Conservation (phyloP, 2,329 filamentous ascomycete species). For the Trichothecium roseum region DNA sequence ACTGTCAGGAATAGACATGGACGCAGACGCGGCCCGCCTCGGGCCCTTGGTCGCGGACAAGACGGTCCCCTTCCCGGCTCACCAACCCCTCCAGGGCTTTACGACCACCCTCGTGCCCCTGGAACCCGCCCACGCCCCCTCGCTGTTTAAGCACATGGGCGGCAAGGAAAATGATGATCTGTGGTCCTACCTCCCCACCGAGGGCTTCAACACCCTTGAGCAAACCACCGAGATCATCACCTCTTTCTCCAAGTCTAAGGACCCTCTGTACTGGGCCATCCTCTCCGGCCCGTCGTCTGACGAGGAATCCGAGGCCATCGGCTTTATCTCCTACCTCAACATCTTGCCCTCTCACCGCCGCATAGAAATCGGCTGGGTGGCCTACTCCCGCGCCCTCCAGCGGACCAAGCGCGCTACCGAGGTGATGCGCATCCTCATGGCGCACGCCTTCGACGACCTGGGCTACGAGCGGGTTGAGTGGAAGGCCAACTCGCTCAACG, state of each 20-base stretch:
- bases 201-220: conserved; percentile 14
- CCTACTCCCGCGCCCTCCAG: conserved; percentile 39
- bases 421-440: conserved; percentile 43
- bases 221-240: conserved; percentile 10
- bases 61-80: conserved; percentile 9
- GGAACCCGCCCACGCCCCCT: conserved; percentile 12
- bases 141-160: conserved; percentile 21
- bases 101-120: conserved; percentile 21
- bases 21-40: not conserved
- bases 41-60: conserved; percentile 10
- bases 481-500: conserved; percentile 50
- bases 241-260: conserved; percentile 14
- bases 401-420: conserved; percentile 47
- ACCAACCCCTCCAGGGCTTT: conserved; percentile 14
- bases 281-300: conserved; percentile 17
- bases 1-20: too few relatives aligned
- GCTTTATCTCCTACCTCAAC: conserved; percentile 32
- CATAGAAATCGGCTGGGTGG: conserved; percentile 47
- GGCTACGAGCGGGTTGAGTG: conserved; percentile 50
- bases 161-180: conserved; percentile 16
- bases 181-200: conserved; percentile 23
- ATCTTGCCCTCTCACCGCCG: conserved; percentile 35
- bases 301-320: conserved; percentile 17
- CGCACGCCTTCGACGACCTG: conserved; percentile 39
- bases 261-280: conserved; percentile 34